phyloP scores from a whole-genome alignment of 2,329 filamentous ascomycete species.

The Beauveria sp. region DNA sequence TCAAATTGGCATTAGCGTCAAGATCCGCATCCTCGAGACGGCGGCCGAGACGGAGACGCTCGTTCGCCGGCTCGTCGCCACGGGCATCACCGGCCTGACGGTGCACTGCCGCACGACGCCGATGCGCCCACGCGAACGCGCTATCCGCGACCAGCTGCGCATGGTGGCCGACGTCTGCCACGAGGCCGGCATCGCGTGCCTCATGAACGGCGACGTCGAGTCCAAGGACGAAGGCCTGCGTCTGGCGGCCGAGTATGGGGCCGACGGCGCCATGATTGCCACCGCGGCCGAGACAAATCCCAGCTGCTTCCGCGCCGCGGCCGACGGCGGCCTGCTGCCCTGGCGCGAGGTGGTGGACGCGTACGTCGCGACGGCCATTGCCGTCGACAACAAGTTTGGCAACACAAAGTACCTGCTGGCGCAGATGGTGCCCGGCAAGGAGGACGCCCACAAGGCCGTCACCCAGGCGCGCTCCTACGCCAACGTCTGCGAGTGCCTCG shows the following conservation, averaged over 20 bases:
- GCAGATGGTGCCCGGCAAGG: constrained; percentile 79
- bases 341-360: constrained; percentile 73
- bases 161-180: constrained; percentile 79
- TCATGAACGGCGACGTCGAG: constrained; percentile 92
- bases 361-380: constrained; percentile 66
- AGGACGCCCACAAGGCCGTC: constrained; percentile 53
- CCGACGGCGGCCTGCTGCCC: constrained; percentile 59
- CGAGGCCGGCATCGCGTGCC: constrained; percentile 78
- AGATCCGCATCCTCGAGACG: constrained; percentile 82
- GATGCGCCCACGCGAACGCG: constrained; percentile 85
- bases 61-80: constrained; percentile 70
- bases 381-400: constrained; percentile 76
- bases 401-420: constrained; percentile 90
- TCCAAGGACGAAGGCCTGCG: constrained; percentile 62
- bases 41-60: constrained; percentile 67
- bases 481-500: constrained; percentile 58
- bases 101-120: constrained; percentile 94
- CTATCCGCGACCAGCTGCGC: constrained; percentile 74
- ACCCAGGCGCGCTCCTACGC: constrained; percentile 62
- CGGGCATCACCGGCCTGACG: constrained; percentile 86
- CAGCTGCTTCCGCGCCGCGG: constrained; percentile 68
- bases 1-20: constrained; percentile 91
- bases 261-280: constrained; percentile 95
- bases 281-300: constrained; percentile 86
- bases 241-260: constrained; percentile 71